Conservation (phyloP, 805 yeast species). For the Candida odintsovae region DNA sequence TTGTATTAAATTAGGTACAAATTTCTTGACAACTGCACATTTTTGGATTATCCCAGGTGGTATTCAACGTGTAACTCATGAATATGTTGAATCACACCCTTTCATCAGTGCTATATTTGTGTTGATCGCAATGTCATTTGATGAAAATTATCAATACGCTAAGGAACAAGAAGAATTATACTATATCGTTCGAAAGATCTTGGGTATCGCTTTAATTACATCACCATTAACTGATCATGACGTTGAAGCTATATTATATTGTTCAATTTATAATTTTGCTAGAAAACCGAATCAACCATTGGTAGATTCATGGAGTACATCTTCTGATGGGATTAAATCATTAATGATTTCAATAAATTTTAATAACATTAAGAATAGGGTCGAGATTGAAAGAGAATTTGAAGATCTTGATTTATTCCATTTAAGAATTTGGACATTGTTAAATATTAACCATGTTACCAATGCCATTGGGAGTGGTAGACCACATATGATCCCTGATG, state of each 20-base stretch:
- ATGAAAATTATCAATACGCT: conserved; percentile 43
- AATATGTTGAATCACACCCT: conserved; percentile 45
- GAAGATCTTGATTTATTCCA: conserved; percentile 42
- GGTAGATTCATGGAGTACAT: conserved; percentile 46
- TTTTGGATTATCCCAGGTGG: conserved; percentile 63
- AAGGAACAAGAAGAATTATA: conserved; percentile 43
- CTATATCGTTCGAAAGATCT: conserved; percentile 41
- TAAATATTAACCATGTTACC: conserved; percentile 47
- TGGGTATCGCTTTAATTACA: conserved; percentile 43
- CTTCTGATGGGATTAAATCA: conserved; percentile 46
- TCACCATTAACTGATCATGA: conserved; percentile 54
- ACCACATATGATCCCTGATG: conserved; percentile 34
- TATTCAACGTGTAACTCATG: conserved; percentile 38
- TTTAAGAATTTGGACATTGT: conserved; percentile 46
- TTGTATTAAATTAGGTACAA: conserved; percentile 39
- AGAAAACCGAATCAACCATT: conserved; percentile 48
- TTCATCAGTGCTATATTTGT: conserved; percentile 51
- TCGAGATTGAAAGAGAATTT: conserved; percentile 19
- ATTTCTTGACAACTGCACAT: conserved; percentile 47
- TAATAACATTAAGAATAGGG: conserved; percentile 33
- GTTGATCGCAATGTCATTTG: conserved; percentile 49
- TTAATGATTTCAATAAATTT: conserved; percentile 42
- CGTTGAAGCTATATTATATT: conserved; percentile 52
- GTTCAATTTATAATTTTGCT: conserved; percentile 48
- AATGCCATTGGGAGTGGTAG: conserved; percentile 45